Conservation (phyloP, 2,329 filamentous ascomycete species). For the Herpotrichia juniperi region DNA sequence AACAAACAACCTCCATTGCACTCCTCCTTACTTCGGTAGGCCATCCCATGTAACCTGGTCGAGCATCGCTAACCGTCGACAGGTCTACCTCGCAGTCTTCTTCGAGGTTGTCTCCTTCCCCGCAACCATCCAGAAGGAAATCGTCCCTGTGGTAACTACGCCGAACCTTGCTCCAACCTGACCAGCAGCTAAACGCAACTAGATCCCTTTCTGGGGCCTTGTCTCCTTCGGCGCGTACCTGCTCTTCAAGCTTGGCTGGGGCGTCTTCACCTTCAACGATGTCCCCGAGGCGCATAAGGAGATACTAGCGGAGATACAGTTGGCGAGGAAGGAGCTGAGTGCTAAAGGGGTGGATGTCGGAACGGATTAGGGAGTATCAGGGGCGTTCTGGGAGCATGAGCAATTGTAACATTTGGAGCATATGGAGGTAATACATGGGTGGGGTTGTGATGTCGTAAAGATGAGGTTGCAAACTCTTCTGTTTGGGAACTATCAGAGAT, state of each 20-base stretch:
- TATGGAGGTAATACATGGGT: not conserved
- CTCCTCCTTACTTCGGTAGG: constrained; percentile 86
- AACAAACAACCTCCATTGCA: constrained; percentile 87
- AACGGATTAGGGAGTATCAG: constrained; percentile 48
- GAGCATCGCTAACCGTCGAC: constrained; percentile 23
- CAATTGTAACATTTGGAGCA: constrained; percentile 7
- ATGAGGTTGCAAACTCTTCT: not conserved
- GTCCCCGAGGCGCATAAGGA: constrained; percentile 89
- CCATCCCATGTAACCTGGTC: constrained; percentile 14
- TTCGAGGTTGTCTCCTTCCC: constrained; percentile 84
- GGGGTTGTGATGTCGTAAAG: not conserved
- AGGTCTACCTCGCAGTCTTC: constrained; percentile 91
- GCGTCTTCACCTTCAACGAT: constrained; percentile 96
- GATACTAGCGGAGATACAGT: constrained; percentile 81
- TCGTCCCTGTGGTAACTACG: constrained; percentile 83
- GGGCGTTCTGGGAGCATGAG: constrained; percentile 6
- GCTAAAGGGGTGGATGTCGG: constrained; percentile 80
- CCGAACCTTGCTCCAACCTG: not conserved
- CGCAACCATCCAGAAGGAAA: constrained; percentile 75
- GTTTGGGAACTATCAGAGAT: not conserved
- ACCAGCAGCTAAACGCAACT: not conserved
- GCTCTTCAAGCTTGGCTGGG: constrained; percentile 87
- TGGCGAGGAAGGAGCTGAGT: constrained; percentile 76
- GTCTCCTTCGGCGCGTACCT: constrained; percentile 92
- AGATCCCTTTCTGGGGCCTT: constrained; percentile 93